Conservation (phyloP, 164 flowering plant genomes). For the Piper betle region DNA sequence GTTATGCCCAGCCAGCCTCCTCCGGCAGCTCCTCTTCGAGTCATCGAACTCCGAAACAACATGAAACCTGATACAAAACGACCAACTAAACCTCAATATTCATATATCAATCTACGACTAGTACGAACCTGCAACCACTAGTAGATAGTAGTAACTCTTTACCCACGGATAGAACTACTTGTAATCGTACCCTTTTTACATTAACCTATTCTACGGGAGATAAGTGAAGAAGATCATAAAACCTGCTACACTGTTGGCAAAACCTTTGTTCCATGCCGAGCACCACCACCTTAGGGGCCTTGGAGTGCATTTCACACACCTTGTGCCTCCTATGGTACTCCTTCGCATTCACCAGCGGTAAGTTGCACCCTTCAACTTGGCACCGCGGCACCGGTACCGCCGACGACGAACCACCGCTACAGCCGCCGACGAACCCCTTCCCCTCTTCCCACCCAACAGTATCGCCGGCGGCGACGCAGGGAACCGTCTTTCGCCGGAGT, state of each 20-base stretch:
- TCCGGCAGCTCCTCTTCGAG: conserved; percentile 65
- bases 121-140: not conserved
- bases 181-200: too few relatives aligned
- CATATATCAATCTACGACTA: not conserved
- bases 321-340: conserved; percentile 67
- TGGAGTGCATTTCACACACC: conserved; percentile 72
- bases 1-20: conserved; percentile 70
- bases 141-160: not conserved
- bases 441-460: conserved; percentile 23
- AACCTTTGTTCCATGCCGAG: conserved; percentile 54
- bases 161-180: too few relatives aligned
- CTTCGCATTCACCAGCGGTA: conserved; percentile 37
- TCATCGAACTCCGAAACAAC: conserved; percentile 61
- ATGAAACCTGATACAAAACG: conserved; percentile 42
- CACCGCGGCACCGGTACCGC: conserved; percentile 33
- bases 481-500: conserved; percentile 8
- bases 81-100: not conserved
- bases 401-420: not conserved
- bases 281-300: conserved; percentile 53
- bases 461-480: conserved; percentile 11
- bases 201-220: too few relatives aligned
- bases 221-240: not conserved
- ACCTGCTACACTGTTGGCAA: conserved; percentile 88
- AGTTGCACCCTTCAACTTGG: conserved; percentile 66
- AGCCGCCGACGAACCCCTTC: conserved; percentile 6